phyloP scores from a whole-genome alignment of 2,329 filamentous ascomycete species.

The Chaetomium olivaceum region DNA sequence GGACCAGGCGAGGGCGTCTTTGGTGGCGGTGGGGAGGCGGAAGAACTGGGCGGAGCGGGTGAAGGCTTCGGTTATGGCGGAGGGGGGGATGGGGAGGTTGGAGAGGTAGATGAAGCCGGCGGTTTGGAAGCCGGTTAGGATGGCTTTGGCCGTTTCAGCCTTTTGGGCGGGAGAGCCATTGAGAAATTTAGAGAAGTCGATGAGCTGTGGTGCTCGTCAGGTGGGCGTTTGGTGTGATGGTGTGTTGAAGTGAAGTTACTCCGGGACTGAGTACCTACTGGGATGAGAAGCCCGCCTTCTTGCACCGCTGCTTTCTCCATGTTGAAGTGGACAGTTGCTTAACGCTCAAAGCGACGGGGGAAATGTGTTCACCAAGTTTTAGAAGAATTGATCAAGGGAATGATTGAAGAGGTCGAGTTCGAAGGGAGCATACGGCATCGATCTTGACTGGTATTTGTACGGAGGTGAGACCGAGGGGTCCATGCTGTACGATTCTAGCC shows the following conservation, averaged over 20 bases:
- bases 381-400: neutral
- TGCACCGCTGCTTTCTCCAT: constrained; percentile 41
- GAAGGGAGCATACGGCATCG: neutral
- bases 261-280: constrained; percentile 21
- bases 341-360: neutral
- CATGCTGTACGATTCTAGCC: neutral
- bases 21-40: constrained; percentile 59
- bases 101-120: constrained; percentile 89
- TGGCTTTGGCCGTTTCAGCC: constrained; percentile 64
- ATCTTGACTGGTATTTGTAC: neutral
- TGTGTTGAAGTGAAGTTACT: neutral
- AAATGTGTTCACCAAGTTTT: neutral
- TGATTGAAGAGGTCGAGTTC: neutral
- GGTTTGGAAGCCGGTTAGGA: constrained; percentile 78
- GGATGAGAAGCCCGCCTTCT: constrained; percentile 37
- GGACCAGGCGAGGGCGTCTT: constrained; percentile 69
- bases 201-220: constrained; percentile 55
- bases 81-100: constrained; percentile 69
- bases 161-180: constrained; percentile 61
- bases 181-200: constrained; percentile 76
- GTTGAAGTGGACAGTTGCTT: neutral
- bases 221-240: constrained; percentile 2
- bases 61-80: constrained; percentile 64
- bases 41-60: constrained; percentile 71
- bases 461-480: neutral